Conservation (phyloP, 192 early-diverging fungal species). For the Globomyces pollinis-pini region DNA sequence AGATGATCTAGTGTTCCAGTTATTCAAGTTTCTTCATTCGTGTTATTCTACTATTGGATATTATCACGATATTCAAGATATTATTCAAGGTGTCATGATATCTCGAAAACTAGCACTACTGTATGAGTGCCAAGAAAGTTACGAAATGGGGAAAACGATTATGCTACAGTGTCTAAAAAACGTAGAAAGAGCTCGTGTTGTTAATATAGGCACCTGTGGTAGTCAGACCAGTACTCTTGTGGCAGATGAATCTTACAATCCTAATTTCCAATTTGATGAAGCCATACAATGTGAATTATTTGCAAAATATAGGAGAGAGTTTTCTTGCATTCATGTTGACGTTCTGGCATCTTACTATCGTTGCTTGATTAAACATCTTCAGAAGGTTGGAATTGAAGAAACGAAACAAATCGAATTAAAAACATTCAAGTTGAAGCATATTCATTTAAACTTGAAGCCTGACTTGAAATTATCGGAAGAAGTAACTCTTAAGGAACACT, state of each 20-base stretch:
- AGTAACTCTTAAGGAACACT: background rate
- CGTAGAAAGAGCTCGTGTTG: background rate
- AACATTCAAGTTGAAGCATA: slow-evolving; percentile 1
- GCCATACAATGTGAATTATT: background rate
- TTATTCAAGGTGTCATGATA: background rate
- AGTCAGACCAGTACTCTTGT: background rate
- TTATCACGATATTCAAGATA: background rate
- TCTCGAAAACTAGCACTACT: slow-evolving; percentile 4
- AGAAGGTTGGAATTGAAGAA: background rate
- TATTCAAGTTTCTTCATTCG: background rate
- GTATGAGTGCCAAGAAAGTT: background rate
- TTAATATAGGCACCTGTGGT: slow-evolving; percentile 1
- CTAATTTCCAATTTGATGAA: background rate
- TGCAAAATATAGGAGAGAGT: background rate
- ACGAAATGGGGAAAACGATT: background rate
- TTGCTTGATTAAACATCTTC: background rate
- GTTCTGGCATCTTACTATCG: background rate
- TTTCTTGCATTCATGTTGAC: slow-evolving; percentile 1
- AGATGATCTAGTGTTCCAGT: background rate
- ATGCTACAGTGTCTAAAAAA: background rate
- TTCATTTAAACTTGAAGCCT: background rate
- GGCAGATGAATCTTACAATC: background rate
- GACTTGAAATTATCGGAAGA: background rate
- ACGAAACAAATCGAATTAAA: background rate
- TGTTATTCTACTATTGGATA: background rate